Evolutionary conservation across 768 basidiomycete species (phyloP).

Genomic region (Gautieria morchelliformis): DNA sequence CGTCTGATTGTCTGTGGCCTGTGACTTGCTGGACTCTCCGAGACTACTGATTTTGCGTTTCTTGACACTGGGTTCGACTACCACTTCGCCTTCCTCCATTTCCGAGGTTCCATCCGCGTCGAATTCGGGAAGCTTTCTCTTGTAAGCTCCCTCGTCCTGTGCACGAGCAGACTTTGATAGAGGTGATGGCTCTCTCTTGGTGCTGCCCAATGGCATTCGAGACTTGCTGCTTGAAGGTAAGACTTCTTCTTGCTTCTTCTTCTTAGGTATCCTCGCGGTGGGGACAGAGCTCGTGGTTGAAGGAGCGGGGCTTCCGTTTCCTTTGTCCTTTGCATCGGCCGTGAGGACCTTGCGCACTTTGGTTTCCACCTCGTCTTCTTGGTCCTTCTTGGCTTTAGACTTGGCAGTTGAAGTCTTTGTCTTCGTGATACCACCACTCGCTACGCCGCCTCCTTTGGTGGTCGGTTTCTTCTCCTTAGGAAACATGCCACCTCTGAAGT

Average conservation of each 20-base stretch:
- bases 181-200: background rate
- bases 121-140: background rate
- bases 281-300: background rate
- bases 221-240: background rate
- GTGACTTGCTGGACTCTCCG: background rate
- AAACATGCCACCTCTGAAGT: constrained; percentile 24
- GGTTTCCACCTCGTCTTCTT: background rate
- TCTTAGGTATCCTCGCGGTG: background rate
- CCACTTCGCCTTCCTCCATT: constrained; percentile 5
- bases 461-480: constrained; percentile 32
- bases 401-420: constrained; percentile 5
- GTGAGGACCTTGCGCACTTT: background rate
- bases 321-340: constrained; percentile 1
- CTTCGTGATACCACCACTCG: constrained; percentile 21
- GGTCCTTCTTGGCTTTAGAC: background rate
- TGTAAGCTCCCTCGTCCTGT: background rate
- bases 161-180: background rate
- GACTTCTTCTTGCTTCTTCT: background rate
- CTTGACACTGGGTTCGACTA: background rate
- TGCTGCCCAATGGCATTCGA: background rate
- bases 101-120: background rate
- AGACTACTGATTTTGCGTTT: constrained; percentile 1
- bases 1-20: background rate
- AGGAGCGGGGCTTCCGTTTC: background rate
- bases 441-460: constrained; percentile 24